These are phyloP conservation scores for Fragaria iinumae DNA, from an alignment of 306 rosid species.

Conservation along the genomic window DNA sequence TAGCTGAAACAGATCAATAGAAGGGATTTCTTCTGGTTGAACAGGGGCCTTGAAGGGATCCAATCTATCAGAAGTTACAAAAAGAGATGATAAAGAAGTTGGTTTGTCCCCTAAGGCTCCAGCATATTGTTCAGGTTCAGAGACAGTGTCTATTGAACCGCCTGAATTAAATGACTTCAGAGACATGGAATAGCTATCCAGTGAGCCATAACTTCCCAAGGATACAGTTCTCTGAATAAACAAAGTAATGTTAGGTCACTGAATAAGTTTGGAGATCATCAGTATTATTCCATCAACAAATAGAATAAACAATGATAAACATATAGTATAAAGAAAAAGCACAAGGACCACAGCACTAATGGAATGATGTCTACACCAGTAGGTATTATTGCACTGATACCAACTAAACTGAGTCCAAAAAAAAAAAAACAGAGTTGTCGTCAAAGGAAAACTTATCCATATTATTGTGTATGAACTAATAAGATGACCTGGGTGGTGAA, in stretches of 20 bases:
- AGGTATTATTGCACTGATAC: background rate
- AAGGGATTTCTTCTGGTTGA: constrained; percentile 28
- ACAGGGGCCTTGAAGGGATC: constrained; percentile 40
- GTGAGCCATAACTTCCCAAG: constrained; percentile 49
- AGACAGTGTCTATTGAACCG: constrained; percentile 42
- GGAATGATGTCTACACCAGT: background rate
- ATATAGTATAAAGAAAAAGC: constrained; percentile 1
- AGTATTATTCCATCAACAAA: constrained; percentile 18
- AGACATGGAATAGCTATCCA: constrained; percentile 47
- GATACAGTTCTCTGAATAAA: constrained; percentile 55
- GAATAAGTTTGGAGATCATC: constrained; percentile 7
- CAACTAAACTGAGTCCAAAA: background rate
- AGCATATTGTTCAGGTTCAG: constrained; percentile 45
- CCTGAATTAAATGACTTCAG: constrained; percentile 48
- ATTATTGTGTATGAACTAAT: background rate
- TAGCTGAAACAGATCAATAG: constrained; percentile 54
- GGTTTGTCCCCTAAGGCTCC: constrained; percentile 37
- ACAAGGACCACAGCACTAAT: background rate
- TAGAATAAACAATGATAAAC: constrained; percentile 4
- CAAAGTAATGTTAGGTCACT: constrained; percentile 20
- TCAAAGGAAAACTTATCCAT: background rate
- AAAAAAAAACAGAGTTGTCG: no score
- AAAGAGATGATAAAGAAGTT: constrained; percentile 36
- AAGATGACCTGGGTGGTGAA: background rate
- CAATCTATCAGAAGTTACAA: constrained; percentile 41